Evolutionary conservation across 23 red algal genomes (phyloP), one percentile per base, ranked within the genome.

Genomic region (Agarophyton chilense): DNA sequence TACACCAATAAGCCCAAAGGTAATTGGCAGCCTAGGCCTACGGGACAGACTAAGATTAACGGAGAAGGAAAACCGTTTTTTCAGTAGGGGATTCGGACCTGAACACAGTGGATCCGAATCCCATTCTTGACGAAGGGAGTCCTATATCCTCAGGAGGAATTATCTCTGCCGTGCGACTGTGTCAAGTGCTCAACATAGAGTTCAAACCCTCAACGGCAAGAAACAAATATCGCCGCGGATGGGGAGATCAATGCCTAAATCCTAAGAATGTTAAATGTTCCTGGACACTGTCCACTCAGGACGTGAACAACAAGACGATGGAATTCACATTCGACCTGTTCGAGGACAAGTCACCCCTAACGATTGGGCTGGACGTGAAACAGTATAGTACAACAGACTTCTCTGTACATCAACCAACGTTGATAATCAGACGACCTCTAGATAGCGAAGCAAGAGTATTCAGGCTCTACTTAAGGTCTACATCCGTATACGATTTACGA

Each of bases 1-100:
- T n/a, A n/a, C n/a, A n/a, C n/a, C n/a, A n/a, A n/a, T n/a, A n/a
- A n/a, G n/a, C n/a, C n/a, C n/a, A n/a, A n/a, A n/a, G n/a, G n/a
- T n/a, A n/a, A n/a, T n/a, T n/a, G n/a, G n/a, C n/a, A n/a, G n/a
- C n/a, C n/a, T n/a, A n/a, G n/a, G n/a, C n/a, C n/a, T n/a, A n/a
- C n/a, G n/a, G n/a, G n/a, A n/a, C n/a, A n/a, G n/a, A n/a, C n/a
- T n/a, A n/a, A 56, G n/a, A n/a, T n/a, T n/a, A n/a, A n/a, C n/a
- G n/a, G n/a, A n/a, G n/a, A n/a, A n/a, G n/a, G n/a, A n/a, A 74
- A 74, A 74, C 42, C 19, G 6, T 74, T 74, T 47, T 74, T 74
- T 74, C 68, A 38, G 28, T 74, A 74, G 34, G 68, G 68, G 68
- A 47, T 29, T 74, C 68, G 42, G 42, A 47, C 44, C 12, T 33